Evolutionary conservation across 352 stramenopile genomes (phyloP).

Genomic region (Hyaloperonospora arabidopsidis): DNA sequence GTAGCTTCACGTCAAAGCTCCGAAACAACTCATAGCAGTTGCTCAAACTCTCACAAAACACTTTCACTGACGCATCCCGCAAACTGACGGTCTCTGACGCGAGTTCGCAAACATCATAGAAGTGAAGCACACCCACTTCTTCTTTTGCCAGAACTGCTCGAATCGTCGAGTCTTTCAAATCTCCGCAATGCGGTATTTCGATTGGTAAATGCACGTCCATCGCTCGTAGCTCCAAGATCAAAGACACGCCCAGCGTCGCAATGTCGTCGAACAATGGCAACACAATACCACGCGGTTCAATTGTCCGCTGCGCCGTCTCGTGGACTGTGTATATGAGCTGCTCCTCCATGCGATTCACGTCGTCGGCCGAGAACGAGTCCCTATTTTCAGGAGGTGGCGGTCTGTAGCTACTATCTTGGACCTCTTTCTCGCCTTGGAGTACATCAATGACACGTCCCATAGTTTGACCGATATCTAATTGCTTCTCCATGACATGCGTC

Average conservation of each 20-base stretch:
- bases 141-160: constrained; percentile 9
- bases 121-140: constrained; percentile 10
- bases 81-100: constrained; percentile 27
- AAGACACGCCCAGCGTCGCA: constrained; percentile 17
- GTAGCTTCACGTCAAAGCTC: constrained; percentile 58
- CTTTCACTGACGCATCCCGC: constrained; percentile 19
- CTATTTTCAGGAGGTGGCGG: not conserved
- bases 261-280: constrained; percentile 30
- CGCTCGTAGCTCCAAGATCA: constrained; percentile 26
- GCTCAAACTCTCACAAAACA: constrained; percentile 46
- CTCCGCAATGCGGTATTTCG: constrained; percentile 36
- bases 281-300: constrained; percentile 17
- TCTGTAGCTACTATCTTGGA: not conserved
- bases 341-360: not conserved
- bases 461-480: too few relatives aligned
- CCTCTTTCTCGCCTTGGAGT: not conserved
- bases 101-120: constrained; percentile 28
- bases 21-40: constrained; percentile 45
- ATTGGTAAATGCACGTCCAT: constrained; percentile 21
- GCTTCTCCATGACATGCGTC: too few relatives aligned
- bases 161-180: constrained; percentile 12
- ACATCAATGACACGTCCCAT: too few relatives aligned
- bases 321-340: constrained; percentile 18
- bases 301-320: constrained; percentile 12
- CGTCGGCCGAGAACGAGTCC: not conserved